Evolutionary conservation across 805 yeast species (phyloP).

Genomic region (Cyberlindnera nakhonratchasimensis): DNA sequence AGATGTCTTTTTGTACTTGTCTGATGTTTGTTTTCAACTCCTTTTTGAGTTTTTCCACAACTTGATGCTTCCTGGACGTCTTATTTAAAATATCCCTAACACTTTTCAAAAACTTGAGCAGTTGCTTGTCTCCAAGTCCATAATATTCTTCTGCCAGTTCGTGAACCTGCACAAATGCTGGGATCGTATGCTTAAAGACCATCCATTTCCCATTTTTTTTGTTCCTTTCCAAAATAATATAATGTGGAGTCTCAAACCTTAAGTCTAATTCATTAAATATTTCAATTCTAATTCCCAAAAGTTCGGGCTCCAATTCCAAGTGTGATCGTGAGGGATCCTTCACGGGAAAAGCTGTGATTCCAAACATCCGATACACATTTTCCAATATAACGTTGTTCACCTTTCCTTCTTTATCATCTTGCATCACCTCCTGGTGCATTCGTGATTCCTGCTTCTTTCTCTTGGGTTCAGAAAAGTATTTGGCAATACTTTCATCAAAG

Average conservation of each 20-base stretch:
- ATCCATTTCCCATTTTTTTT: conserved; percentile 30
- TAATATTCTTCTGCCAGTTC: conserved; percentile 19
- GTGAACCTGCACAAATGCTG: conserved; percentile 24
- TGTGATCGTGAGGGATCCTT: conserved; percentile 32
- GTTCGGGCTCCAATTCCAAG: conserved; percentile 16
- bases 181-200: conserved; percentile 37
- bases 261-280: conserved; percentile 29
- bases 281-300: conserved; percentile 40
- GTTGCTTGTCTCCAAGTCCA: conserved; percentile 14
- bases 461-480: conserved; percentile 17
- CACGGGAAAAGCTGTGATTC: conserved; percentile 38
- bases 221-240: conserved; percentile 32
- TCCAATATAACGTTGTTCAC: conserved; percentile 28
- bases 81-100: conserved; percentile 18
- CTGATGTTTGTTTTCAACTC: conserved; percentile 9
- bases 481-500: conserved; percentile 26
- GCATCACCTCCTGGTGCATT: background rate
- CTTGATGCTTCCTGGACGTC: conserved; percentile 22
- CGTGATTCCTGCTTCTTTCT: background rate
- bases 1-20: conserved; percentile 22
- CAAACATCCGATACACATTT: conserved; percentile 36
- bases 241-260: conserved; percentile 34
- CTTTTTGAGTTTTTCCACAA: conserved; percentile 14
- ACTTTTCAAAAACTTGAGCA: conserved; percentile 15
- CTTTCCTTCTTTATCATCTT: conserved; percentile 4